Evolutionary conservation across 164 flowering plant genomes (phyloP).

Genomic region (Warburgia ugandensis): DNA sequence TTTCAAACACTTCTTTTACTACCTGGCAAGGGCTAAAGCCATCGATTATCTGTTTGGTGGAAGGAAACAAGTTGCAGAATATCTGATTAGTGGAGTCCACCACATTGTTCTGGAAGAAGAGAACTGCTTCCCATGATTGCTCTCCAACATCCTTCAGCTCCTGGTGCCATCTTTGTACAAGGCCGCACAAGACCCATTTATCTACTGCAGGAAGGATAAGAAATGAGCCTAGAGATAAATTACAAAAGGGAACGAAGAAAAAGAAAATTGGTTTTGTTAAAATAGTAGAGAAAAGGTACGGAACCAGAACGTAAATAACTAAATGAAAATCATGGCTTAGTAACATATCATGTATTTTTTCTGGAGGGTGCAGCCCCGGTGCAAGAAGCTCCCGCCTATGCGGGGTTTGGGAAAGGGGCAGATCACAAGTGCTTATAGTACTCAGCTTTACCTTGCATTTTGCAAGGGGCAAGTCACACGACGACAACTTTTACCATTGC

Average conservation of each 20-base stretch:
- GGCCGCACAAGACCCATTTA: slow-evolving; percentile 36
- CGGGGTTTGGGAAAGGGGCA: no score
- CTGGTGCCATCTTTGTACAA: slow-evolving; percentile 64
- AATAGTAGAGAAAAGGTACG: no score
- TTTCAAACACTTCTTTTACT: no score
- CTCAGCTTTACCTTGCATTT: no score
- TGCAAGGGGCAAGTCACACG: no score
- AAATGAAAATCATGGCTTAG: no score
- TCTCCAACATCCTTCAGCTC: slow-evolving; percentile 58
- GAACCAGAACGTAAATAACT: no score
- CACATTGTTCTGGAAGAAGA: slow-evolving; percentile 51
- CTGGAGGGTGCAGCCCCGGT: no score
- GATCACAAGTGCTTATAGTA: no score
- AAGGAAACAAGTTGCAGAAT: slow-evolving; percentile 47
- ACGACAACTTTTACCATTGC: no score
- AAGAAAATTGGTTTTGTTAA: not conserved
- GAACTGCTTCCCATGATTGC: slow-evolving; percentile 50
- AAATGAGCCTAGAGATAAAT: not conserved
- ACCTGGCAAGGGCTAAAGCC: slow-evolving; percentile 65
- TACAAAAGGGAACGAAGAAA: not conserved
- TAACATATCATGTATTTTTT: no score
- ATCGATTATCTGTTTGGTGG: slow-evolving; percentile 43
- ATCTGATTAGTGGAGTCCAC: slow-evolving; percentile 53
- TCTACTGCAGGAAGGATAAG: slow-evolving; percentile 31
- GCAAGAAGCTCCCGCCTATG: no score